phyloP scores from a whole-genome alignment of 148 eudicot genomes.

The Cornus controversa region DNA sequence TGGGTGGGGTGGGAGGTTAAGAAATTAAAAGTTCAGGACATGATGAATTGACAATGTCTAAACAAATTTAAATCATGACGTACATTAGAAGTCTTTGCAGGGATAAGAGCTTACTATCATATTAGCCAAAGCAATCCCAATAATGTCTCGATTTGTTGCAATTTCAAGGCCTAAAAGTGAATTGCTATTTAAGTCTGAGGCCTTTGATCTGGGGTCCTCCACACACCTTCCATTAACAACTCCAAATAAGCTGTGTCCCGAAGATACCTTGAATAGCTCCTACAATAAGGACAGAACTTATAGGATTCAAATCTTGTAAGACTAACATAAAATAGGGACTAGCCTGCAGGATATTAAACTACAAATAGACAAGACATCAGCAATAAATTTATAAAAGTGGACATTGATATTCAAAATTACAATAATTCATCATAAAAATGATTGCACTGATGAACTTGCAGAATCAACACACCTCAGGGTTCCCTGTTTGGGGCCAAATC shows the following conservation, averaged over 20 bases:
- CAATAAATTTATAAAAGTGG: background rate
- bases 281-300: conserved; percentile 27
- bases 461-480: conserved; percentile 62
- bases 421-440: background rate
- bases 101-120: conserved; percentile 59
- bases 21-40: background rate
- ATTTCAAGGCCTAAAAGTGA: conserved; percentile 73
- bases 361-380: background rate
- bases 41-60: background rate
- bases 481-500: conserved; percentile 89
- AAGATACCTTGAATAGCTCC: conserved; percentile 85
- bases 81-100: background rate
- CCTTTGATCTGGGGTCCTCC: conserved; percentile 80
- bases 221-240: conserved; percentile 88
- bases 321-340: conserved; percentile 11
- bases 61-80: background rate
- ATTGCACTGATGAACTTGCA: background rate
- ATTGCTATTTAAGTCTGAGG: conserved; percentile 76
- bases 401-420: background rate
- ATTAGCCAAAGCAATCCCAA: conserved; percentile 85
- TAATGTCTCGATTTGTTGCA: conserved; percentile 78
- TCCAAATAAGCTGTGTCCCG: conserved; percentile 81
- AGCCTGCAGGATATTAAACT: conserved; percentile 1
- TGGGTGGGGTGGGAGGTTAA: background rate
- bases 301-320: background rate